These are phyloP conservation scores for Colletotrichum destructivum DNA, from an alignment of 2,329 filamentous ascomycete genomes.

Conservation along the genomic window DNA sequence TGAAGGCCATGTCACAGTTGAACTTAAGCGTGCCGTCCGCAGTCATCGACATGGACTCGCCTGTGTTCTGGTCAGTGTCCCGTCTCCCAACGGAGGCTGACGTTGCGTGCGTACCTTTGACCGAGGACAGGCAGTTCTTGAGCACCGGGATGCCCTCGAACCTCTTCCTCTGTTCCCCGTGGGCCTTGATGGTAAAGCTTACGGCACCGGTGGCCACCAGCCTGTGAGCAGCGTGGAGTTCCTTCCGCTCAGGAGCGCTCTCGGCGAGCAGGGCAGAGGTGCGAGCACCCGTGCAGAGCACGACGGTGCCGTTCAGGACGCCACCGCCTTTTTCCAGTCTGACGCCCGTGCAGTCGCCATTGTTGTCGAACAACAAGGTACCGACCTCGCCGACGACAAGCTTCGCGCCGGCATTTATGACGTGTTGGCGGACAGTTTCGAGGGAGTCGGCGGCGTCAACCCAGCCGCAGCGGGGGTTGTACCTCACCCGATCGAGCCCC, in stretches of 20 bases:
- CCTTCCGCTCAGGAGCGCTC: constrained; percentile 62
- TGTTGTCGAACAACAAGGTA: constrained; percentile 61
- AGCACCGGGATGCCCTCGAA: constrained; percentile 69
- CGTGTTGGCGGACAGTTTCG: constrained; percentile 66
- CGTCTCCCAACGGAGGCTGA: not conserved
- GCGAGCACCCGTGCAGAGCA: constrained; percentile 71
- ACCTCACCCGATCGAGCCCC: constrained; percentile 67
- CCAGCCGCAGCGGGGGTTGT: constrained; percentile 73
- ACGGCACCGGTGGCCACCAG: constrained; percentile 70
- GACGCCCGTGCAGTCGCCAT: constrained; percentile 65
- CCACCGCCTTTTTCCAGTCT: constrained; percentile 63
- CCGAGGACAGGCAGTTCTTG: constrained; percentile 58
- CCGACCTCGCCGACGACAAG: constrained; percentile 67
- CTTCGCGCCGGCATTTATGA: constrained; percentile 67
- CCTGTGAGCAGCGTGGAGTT: constrained; percentile 67
- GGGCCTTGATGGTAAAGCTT: constrained; percentile 57
- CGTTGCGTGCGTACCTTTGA: constrained; percentile 55
- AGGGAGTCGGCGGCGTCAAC: constrained; percentile 71
- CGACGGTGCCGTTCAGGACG: constrained; percentile 63
- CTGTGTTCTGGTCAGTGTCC: constrained; percentile 45
- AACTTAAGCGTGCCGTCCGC: constrained; percentile 70
- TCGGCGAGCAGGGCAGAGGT: constrained; percentile 69
- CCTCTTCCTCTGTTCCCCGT: constrained; percentile 61
- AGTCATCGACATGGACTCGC: constrained; percentile 62
- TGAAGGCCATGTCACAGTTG: constrained; percentile 72